Percentiles rank a stretch among this genome's conserved stretches.
These are phyloP conservation scores for Phascolomyces articulosus DNA, from an alignment of 371 early-diverging fungal genomes.

Conservation along the genomic window DNA sequence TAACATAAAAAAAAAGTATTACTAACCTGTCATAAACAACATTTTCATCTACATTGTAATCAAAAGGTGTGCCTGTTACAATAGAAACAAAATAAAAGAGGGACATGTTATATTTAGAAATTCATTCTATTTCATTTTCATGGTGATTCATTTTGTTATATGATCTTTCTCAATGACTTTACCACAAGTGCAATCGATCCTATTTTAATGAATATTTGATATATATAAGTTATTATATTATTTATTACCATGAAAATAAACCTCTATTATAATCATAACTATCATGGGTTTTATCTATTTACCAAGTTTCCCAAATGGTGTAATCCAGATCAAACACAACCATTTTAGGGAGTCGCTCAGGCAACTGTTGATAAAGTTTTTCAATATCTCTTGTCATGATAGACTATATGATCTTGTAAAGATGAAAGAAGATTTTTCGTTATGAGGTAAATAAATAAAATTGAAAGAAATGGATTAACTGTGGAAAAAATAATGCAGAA, in stretches of 20 bases:
- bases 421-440: no score
- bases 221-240: not conserved
- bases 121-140: no score
- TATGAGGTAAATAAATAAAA: no score
- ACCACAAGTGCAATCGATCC: constrained; percentile 47
- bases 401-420: not conserved
- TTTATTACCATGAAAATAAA: no score
- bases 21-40: constrained; percentile 16
- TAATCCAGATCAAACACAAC: constrained; percentile 58
- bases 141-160: no score
- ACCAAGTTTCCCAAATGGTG: constrained; percentile 57
- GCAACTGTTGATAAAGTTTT: constrained; percentile 5
- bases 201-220: not conserved
- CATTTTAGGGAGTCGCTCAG: constrained; percentile 36
- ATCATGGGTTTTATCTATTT: no score
- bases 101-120: no score
- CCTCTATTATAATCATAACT: no score
- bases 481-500: not conserved
- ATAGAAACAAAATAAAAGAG: no score
- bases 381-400: not conserved
- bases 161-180: not conserved
- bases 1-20: not conserved
- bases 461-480: not conserved
- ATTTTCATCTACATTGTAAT: constrained; percentile 2
- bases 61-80: constrained; percentile 7